Percentiles rank a stretch among this genome's conserved stretches.
Conservation (phyloP, 1,139 yeast species). For the Hyphopichia buzzinii region DNA sequence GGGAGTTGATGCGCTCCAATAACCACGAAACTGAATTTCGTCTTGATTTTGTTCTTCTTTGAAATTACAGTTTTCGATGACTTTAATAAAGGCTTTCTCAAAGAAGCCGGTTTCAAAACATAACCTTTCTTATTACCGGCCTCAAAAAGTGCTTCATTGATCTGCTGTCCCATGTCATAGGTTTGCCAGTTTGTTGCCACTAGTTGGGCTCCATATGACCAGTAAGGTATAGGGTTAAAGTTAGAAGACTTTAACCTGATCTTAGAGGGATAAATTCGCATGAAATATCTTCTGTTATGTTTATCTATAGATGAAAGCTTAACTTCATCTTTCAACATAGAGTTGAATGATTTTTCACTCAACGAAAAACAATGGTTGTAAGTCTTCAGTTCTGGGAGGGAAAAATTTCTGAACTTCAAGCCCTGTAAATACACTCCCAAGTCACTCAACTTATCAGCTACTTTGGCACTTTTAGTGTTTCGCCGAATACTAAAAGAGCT, state of each 20-base stretch:
- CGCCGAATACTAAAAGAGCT: constrained; percentile 21
- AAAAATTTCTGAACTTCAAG: constrained; percentile 73
- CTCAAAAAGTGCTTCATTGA: constrained; percentile 83
- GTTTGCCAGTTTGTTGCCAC: constrained; percentile 98
- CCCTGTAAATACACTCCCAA: constrained; percentile 74
- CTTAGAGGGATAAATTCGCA: constrained; percentile 87
- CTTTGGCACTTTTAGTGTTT: constrained; percentile 21
- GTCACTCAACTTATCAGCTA: constrained; percentile 50
- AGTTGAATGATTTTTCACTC: constrained; percentile 65
- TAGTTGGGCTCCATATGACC: constrained; percentile 89
- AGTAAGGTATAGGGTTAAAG: constrained; percentile 71
- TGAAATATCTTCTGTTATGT: constrained; percentile 72
- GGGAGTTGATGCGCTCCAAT: constrained; percentile 88
- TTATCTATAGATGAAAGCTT: constrained; percentile 57
- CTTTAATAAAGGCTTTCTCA: constrained; percentile 36
- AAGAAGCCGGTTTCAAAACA: constrained; percentile 64
- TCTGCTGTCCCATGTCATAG: constrained; percentile 81
- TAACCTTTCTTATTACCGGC: constrained; percentile 65
- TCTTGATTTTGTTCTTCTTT: constrained; percentile 5
- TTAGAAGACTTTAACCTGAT: constrained; percentile 75
- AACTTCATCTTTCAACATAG: constrained; percentile 60
- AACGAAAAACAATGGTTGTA: constrained; percentile 83
- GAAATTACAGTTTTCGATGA: constrained; percentile 11
- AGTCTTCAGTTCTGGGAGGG: constrained; percentile 82
- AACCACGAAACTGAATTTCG: constrained; percentile 41